Conservation (phyloP, 768 basidiomycete genomes). For the Lactarius psammicola region DNA sequence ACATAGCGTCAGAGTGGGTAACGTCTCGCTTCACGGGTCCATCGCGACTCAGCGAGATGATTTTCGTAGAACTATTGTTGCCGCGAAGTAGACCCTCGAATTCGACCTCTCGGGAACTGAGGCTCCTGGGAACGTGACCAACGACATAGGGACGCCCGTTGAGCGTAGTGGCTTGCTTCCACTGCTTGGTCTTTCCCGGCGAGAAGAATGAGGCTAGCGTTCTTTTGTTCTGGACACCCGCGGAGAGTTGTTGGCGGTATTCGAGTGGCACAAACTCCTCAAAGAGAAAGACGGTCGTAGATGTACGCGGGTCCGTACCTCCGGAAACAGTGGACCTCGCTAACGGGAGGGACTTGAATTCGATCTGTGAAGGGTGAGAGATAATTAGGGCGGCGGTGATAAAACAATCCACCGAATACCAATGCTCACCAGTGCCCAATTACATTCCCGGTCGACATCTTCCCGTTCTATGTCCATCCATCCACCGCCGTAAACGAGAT, state of each 20-base stretch:
- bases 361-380: conserved; percentile 51
- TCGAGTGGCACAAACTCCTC: conserved; percentile 94
- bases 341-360: conserved; percentile 77
- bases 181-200: conserved; percentile 50
- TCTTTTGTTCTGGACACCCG: conserved; percentile 49
- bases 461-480: conserved; percentile 84
- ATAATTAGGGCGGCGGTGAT: not conserved
- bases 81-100: conserved; percentile 73
- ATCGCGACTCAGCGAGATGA: conserved; percentile 36
- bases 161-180: conserved; percentile 81
- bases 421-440: conserved; percentile 82
- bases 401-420: not conserved
- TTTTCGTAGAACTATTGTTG: conserved; percentile 44
- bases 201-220: conserved; percentile 71
- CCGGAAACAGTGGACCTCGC: conserved; percentile 33
- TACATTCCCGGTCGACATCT: conserved; percentile 78
- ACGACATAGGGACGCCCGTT: conserved; percentile 75
- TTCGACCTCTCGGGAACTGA: conserved; percentile 63
- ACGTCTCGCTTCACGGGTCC: conserved; percentile 28
- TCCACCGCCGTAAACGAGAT: conserved; percentile 75
- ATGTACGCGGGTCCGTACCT: conserved; percentile 64
- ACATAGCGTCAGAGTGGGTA: conserved; percentile 1
- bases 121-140: conserved; percentile 54
- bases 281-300: conserved; percentile 72
- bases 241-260: conserved; percentile 71